These are phyloP conservation scores for Beauveria scarabaeidicola DNA, from an alignment of 2,329 filamentous ascomycete genomes.

Conservation along the genomic window DNA sequence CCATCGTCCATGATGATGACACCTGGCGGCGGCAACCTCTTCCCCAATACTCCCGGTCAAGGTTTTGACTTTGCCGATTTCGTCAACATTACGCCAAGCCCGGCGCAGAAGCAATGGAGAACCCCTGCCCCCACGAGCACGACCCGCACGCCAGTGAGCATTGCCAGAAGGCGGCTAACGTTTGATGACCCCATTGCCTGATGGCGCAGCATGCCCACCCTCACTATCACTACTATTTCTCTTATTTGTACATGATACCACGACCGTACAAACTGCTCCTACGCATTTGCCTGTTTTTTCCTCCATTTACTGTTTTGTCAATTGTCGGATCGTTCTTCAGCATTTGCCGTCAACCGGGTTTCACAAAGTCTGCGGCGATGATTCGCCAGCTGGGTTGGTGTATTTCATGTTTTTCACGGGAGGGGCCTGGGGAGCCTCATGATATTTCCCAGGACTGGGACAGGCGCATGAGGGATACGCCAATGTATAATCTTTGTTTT, in stretches of 20 bases:
- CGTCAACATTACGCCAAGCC: slow-evolving; percentile 93
- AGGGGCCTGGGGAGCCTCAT: neutral
- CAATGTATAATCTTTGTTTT: neutral
- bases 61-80: slow-evolving; percentile 92
- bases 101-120: slow-evolving; percentile 82
- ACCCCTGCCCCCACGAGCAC: slow-evolving; percentile 55
- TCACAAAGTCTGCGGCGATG: neutral
- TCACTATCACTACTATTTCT: slow-evolving; percentile 6
- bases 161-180: slow-evolving; percentile 67
- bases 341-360: neutral
- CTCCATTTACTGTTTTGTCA: neutral
- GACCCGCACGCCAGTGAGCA: slow-evolving; percentile 51
- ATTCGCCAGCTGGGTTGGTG: slow-evolving; percentile 7
- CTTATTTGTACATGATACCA: slow-evolving; percentile 26
- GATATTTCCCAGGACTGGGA: neutral
- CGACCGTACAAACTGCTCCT: slow-evolving; percentile 20
- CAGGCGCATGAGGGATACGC: neutral
- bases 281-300: slow-evolving; percentile 1
- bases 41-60: slow-evolving; percentile 72
- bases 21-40: slow-evolving; percentile 60
- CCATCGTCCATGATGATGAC: slow-evolving; percentile 88
- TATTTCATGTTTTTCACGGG: neutral
- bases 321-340: neutral
- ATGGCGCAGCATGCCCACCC: neutral
- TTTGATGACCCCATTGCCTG: slow-evolving; percentile 66